These are phyloP conservation scores for Fusarium sp. DNA, from an alignment of 2,329 filamentous ascomycete species.

Conservation along the genomic window DNA sequence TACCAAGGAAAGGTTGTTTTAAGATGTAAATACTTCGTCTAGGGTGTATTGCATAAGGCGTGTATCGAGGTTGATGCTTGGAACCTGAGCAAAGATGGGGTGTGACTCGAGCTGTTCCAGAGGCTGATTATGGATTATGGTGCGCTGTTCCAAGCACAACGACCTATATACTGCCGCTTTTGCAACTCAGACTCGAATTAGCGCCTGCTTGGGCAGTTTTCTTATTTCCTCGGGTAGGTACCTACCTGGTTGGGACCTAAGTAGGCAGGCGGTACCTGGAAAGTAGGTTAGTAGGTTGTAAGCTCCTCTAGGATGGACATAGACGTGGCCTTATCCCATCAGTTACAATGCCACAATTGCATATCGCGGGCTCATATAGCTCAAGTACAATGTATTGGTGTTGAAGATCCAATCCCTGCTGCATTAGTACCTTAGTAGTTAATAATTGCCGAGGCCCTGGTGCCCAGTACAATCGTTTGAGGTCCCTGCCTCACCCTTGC, in stretches of 20 bases:
- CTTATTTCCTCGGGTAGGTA: not conserved
- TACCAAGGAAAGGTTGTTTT: not conserved
- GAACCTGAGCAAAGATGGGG: not conserved
- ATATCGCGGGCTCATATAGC: not conserved
- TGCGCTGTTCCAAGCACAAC: not conserved
- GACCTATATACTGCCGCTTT: not conserved
- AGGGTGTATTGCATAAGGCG: not conserved
- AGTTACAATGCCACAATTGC: not conserved
- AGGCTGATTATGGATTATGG: not conserved
- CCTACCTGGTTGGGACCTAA: not conserved
- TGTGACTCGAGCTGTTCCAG: not conserved
- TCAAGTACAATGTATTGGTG: not conserved
- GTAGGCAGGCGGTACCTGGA: not conserved
- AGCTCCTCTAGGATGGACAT: not conserved
- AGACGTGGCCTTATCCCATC: not conserved
- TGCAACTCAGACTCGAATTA: not conserved
- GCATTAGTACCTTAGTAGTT: not conserved
- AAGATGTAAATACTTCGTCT: not conserved
- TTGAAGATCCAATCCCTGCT: not conserved
- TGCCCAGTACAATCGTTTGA: not conserved
- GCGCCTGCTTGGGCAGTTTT: not conserved
- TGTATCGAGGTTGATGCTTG: not conserved
- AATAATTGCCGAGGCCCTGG: not conserved
- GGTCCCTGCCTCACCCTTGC: not conserved
- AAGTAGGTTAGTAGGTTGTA: not conserved